phyloP scores from a whole-genome alignment of 257 asterid species.

The Solanum virginianum region DNA sequence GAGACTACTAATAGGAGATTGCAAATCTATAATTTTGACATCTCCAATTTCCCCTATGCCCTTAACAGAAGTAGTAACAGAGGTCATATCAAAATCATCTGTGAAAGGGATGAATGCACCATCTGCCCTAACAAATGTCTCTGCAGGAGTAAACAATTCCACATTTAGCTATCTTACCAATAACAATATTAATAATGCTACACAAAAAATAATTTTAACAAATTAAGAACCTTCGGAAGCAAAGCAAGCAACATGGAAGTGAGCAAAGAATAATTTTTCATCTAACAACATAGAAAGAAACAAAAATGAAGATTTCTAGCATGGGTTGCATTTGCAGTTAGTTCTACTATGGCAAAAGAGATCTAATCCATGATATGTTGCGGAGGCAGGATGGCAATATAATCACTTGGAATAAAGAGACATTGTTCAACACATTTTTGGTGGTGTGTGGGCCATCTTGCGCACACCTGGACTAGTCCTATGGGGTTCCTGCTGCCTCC shows the following conservation, averaged over 20 bases:
- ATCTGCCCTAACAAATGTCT: constrained; percentile 93
- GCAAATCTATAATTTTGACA: constrained; percentile 69
- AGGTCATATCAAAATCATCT: constrained; percentile 64
- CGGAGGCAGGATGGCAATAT: background rate
- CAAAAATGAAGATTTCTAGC: background rate
- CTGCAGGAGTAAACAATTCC: constrained; percentile 29
- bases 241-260: background rate
- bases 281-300: background rate
- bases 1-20: constrained; percentile 73
- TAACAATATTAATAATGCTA: background rate
- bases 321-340: background rate
- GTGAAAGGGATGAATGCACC: constrained; percentile 94
- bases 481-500: background rate
- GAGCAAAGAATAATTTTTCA: background rate
- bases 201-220: background rate
- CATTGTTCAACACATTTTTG: background rate
- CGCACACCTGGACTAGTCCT: background rate
- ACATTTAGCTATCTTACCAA: background rate
- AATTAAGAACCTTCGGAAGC: background rate
- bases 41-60: constrained; percentile 83
- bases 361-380: background rate
- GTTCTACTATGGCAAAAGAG: background rate
- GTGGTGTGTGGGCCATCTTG: background rate
- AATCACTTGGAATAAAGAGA: background rate
- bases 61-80: constrained; percentile 67